phyloP scores from a whole-genome alignment of 73 alveolate genomes.

The Blepharisma japonicum region DNA sequence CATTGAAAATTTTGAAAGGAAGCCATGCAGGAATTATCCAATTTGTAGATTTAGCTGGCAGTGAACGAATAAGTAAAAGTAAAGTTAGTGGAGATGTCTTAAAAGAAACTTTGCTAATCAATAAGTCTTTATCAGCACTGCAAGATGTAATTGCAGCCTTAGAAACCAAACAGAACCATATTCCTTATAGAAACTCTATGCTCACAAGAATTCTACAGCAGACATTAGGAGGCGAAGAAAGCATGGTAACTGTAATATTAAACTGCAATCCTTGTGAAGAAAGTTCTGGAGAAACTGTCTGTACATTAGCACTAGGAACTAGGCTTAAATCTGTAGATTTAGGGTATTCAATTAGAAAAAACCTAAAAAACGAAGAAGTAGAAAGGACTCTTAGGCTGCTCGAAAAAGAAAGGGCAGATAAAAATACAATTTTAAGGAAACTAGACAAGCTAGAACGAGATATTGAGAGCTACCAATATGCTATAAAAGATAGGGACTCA shows the following conservation, averaged over 20 bases:
- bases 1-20: neutral
- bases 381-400: constrained; percentile 19
- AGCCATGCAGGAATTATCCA: neutral
- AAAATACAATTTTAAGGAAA: constrained; percentile 13
- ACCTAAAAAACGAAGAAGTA: constrained; percentile 18
- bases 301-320: constrained; percentile 24
- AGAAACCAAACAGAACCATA: constrained; percentile 67
- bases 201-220: constrained; percentile 75
- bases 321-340: constrained; percentile 24
- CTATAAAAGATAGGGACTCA: constrained; percentile 16
- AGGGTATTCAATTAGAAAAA: constrained; percentile 16
- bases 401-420: constrained; percentile 30
- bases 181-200: constrained; percentile 87
- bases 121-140: constrained; percentile 61
- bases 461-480: neutral
- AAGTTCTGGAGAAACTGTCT: constrained; percentile 11
- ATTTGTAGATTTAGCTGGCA: constrained; percentile 32
- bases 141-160: constrained; percentile 81
- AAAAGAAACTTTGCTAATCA: constrained; percentile 75
- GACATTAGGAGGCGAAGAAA: constrained; percentile 80
- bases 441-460: constrained; percentile 27
- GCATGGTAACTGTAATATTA: constrained; percentile 3
- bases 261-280: constrained; percentile 18
- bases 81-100: constrained; percentile 70
- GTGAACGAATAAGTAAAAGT: constrained; percentile 22